These are phyloP conservation scores for Suillus cothurnatus DNA, from an alignment of 768 basidiomycete species.

Conservation along the genomic window DNA sequence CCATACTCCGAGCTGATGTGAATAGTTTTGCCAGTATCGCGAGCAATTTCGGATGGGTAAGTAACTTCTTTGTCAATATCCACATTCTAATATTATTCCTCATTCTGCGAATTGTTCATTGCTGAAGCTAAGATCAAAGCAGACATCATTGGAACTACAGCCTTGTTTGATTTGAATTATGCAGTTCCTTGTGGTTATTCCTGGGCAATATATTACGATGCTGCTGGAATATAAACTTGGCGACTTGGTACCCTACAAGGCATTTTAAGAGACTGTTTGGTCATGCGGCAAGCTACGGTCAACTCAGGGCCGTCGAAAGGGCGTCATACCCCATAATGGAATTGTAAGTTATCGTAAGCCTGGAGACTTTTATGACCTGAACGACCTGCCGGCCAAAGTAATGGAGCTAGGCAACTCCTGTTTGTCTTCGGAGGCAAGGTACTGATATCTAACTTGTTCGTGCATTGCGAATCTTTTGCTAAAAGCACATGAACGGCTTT, in stretches of 20 bases:
- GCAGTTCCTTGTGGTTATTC: not conserved
- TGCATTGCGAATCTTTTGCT: not conserved
- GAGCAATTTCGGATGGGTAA: not conserved
- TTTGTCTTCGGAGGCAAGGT: not conserved
- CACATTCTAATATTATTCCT: not conserved
- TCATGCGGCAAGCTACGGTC: not conserved
- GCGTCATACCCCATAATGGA: not conserved
- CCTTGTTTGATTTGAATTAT: not conserved
- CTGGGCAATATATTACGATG: not conserved
- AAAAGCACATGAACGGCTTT: not conserved
- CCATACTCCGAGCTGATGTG: not conserved
- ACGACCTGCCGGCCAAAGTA: not conserved
- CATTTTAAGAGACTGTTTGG: not conserved
- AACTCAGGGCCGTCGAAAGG: not conserved
- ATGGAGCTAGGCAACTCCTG: not conserved
- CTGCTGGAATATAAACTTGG: not conserved
- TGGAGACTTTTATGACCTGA: not conserved
- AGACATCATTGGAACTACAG: not conserved
- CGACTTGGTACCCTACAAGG: not conserved
- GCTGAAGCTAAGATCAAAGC: not conserved
- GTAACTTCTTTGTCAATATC: not conserved
- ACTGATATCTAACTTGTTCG: not conserved
- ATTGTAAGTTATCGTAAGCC: not conserved
- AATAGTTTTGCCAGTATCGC: not conserved
- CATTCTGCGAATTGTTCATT: not conserved